Evolutionary conservation across 129 eudicot genomes (phyloP).

Genomic region (Tagetes patula): DNA sequence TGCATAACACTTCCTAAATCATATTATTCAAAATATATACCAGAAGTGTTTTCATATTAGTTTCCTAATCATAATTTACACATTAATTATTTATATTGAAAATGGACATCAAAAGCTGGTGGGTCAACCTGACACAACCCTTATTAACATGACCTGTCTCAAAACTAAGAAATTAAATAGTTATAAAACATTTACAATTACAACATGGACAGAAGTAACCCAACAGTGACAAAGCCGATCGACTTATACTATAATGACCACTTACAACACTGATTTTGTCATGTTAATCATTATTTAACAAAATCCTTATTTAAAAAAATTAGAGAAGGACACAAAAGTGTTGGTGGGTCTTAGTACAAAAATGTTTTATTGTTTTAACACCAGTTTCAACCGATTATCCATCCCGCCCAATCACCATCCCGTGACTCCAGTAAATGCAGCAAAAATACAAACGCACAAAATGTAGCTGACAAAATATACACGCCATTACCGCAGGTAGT

Average conservation of each 20-base stretch:
- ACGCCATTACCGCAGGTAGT: constrained; percentile 56
- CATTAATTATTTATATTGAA: neutral
- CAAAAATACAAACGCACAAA: constrained; percentile 1
- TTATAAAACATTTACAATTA: neutral
- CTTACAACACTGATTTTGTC: neutral
- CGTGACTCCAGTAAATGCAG: constrained; percentile 5
- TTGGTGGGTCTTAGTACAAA: neutral
- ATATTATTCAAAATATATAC: neutral
- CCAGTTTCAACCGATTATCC: too few species aligned
- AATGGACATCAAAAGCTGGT: too few species aligned
- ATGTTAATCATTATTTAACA: neutral
- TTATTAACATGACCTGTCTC: neutral
- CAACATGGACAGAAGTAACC: neutral
- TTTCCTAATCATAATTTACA: neutral
- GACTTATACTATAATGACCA: neutral
- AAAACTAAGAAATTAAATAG: neutral
- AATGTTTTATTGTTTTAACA: neutral
- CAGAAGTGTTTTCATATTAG: neutral
- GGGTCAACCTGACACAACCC: too few species aligned
- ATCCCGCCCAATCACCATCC: neutral
- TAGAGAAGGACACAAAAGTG: neutral
- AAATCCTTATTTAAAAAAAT: neutral
- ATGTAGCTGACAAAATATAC: constrained; percentile 15
- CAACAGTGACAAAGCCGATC: neutral
- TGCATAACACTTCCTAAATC: neutral